phyloP scores from a whole-genome alignment of 371 early-diverging fungal genomes.

The Catenaria anguillulae region DNA sequence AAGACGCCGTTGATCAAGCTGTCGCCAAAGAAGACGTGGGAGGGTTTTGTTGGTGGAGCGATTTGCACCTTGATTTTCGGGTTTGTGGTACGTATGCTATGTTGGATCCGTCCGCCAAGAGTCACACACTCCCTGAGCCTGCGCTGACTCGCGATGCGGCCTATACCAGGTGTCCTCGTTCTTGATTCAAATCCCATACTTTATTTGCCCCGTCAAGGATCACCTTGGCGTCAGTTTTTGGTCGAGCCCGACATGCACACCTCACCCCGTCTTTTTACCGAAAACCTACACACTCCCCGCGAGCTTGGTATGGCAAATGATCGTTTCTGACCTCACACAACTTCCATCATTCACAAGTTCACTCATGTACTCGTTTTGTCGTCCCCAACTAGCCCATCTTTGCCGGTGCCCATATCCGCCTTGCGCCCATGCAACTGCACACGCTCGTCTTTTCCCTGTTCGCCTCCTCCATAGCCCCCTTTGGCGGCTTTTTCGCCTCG shows the following conservation, averaged over 20 bases:
- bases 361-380: too few relatives aligned
- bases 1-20: slow-evolving; percentile 85
- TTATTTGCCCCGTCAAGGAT: slow-evolving; percentile 71
- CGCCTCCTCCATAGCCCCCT: slow-evolving; percentile 95
- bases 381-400: too few relatives aligned
- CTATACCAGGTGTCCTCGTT: too few relatives aligned
- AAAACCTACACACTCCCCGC: slow-evolving; percentile 32
- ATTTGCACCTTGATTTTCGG: slow-evolving; percentile 76
- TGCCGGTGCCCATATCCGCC: too few relatives aligned
- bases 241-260: slow-evolving; percentile 34
- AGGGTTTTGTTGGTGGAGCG: slow-evolving; percentile 95
- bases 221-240: slow-evolving; percentile 34
- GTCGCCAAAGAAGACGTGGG: slow-evolving; percentile 99
- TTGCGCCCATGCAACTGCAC: slow-evolving; percentile 84
- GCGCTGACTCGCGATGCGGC: too few relatives aligned
- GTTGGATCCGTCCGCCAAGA: too few relatives aligned
- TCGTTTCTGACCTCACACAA: too few relatives aligned
- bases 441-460: slow-evolving; percentile 77
- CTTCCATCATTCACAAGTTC: too few relatives aligned
- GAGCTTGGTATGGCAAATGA: slow-evolving; percentile 16
- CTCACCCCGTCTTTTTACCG: slow-evolving; percentile 53
- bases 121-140: too few relatives aligned
- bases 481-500: slow-evolving; percentile 99
- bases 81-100: slow-evolving; percentile 47
- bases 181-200: slow-evolving; percentile 54